Percentiles rank a stretch among this genome's conserved stretches.
Evolutionary conservation across 768 basidiomycete genomes (phyloP).

Genomic region (Naematelia aurantialba): DNA sequence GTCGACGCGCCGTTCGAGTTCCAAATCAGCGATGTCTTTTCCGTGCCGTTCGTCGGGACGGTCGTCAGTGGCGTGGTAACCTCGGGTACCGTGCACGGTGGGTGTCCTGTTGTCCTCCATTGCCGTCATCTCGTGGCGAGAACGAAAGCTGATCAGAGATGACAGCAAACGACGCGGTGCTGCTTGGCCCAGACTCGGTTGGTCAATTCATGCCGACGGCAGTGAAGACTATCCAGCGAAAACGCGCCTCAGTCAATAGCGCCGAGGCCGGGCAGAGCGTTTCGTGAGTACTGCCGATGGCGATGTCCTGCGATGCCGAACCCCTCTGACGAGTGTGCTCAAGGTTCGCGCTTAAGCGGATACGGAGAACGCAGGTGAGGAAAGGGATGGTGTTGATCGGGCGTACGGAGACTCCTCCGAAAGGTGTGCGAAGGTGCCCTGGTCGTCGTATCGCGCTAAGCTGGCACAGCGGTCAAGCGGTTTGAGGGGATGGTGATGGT

Average conservation of each 20-base stretch:
- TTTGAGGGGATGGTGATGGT: conserved; percentile 95
- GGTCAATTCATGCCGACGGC: conserved; percentile 77
- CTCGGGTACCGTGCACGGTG: too few species aligned
- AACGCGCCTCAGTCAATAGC: conserved; percentile 74
- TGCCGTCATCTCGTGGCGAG: background rate
- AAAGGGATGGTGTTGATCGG: conserved; percentile 93
- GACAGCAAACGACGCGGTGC: conserved; percentile 68
- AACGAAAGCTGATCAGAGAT: background rate
- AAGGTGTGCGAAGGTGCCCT: conserved; percentile 55
- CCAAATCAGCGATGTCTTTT: conserved; percentile 52
- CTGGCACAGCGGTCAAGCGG: conserved; percentile 62
- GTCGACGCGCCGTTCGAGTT: conserved; percentile 57
- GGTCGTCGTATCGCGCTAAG: conserved; percentile 9
- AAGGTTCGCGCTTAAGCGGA: conserved; percentile 77
- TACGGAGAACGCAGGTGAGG: conserved; percentile 71
- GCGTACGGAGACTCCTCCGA: conserved; percentile 71
- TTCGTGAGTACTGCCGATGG: conserved; percentile 51
- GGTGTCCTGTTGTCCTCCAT: background rate
- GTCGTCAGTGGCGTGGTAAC: conserved; percentile 35
- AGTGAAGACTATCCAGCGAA: conserved; percentile 90
- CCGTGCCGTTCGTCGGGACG: conserved; percentile 50
- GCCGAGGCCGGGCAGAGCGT: conserved; percentile 97
- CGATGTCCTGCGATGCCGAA: too few species aligned
- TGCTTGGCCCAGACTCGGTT: conserved; percentile 87
- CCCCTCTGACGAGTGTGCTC: conserved; percentile 9